phyloP scores from a whole-genome alignment of 1,284 basidiomycete species.

The Marasmius sp. region DNA sequence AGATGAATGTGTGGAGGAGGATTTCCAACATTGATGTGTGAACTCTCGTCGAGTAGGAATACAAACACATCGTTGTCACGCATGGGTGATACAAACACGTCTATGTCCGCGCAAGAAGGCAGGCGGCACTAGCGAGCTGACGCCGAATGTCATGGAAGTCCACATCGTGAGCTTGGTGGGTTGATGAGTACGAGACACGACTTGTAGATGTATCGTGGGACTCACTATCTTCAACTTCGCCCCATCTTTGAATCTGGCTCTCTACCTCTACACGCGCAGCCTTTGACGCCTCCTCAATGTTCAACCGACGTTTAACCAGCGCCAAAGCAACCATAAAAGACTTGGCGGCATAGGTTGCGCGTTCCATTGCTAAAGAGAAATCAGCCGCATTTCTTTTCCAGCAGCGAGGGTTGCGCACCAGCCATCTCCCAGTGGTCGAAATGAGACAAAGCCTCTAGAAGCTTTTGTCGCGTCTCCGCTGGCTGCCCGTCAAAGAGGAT shows the following conservation, averaged over 20 bases:
- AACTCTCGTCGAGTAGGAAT: neutral
- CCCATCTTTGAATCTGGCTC: constrained; percentile 96
- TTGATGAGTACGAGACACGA: constrained; percentile 6
- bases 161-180: constrained; percentile 83
- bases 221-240: constrained; percentile 98
- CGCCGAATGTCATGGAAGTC: constrained; percentile 93
- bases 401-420: constrained; percentile 47
- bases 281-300: constrained; percentile 82
- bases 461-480: constrained; percentile 59
- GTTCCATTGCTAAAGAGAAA: constrained; percentile 76
- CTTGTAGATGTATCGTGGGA: constrained; percentile 18
- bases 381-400: constrained; percentile 1
- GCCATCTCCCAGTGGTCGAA: constrained; percentile 88
- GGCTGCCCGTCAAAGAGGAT: constrained; percentile 72
- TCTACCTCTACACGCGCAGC: constrained; percentile 92
- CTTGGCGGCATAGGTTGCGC: constrained; percentile 88
- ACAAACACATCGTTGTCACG: neutral
- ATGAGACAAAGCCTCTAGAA: constrained; percentile 55
- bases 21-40: neutral
- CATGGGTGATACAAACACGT: neutral
- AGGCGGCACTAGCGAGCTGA: constrained; percentile 79
- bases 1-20: neutral
- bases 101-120: constrained; percentile 37
- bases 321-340: constrained; percentile 90
- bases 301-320: constrained; percentile 74